Evolutionary conservation across 2,329 filamentous ascomycete genomes (phyloP), one percentile per base, ranked within the genome.

Genomic region (Neoarthrinium moseri): DNA sequence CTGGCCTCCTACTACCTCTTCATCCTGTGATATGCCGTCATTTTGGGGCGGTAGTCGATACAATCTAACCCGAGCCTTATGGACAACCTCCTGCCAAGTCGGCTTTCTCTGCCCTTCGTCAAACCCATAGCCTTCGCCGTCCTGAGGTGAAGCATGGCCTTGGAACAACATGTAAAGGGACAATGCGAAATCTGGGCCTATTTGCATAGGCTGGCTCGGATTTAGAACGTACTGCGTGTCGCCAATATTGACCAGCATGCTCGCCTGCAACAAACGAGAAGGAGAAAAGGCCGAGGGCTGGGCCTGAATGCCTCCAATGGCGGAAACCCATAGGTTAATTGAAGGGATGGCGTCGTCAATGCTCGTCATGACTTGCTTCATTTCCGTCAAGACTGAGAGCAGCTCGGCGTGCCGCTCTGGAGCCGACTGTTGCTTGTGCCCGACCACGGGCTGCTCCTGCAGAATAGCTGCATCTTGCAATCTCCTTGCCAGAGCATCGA

Each of bases 131-230:
- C 67, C 64, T 27, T 63, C 61, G 2, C 63, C 81, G 66, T 67
- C 82, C 67, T 55, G 52, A 12, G 74, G 70, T 7, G 72, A 71
- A 4, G 84, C 73, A 64, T 97, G 91, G 2, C 90, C 87, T 2
- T 85, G 77, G 58, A 97, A 99, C 1, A 97, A 78, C 91, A 97
- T 96, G 66, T 97, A 99, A 55, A 97, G 71, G 0, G 91, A 95
- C 6, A 97, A 66, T 0, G 81, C 86, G 59, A 96, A 97, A 0
- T 84, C 81, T 0, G 92, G 91, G 0, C 94, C 94, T 49, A 97
- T 87, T 60, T 96, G 91, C 36, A 89, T 83, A 0, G 86, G 77
- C 8, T 73, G 69, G 1, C 71, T 75, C 5, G 84, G 79, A 32
- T 81, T 74, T 51, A 83, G 75, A 2, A 81, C 80, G 65, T 94